Base-by-base conservation (phyloP, 331 rosid genomes). In the Prunus yedoensis region DNA sequence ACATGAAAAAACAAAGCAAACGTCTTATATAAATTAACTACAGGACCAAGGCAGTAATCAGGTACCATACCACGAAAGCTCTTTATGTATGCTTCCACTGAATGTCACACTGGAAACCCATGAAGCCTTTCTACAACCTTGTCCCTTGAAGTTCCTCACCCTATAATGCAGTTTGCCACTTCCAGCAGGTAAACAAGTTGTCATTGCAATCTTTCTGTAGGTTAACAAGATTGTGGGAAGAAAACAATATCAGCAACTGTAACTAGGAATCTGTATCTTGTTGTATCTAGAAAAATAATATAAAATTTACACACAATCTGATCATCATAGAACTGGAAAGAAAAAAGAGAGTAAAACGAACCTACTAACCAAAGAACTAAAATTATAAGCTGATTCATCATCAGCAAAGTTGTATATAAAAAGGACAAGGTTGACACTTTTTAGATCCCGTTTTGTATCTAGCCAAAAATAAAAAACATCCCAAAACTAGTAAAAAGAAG, bases 61-160 rank as follows among this genome's bases (percentile, higher is more conserved):
- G 16, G n/a, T 86, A 91, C 98, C 96, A 75, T 30, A 91, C 98
- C 95, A 77, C 21, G 91, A 87, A 53, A 89, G 80, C 63, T 83
- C 89, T 8, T 88, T 87, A 63, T 53, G 93, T 32, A 71, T 68
- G 84, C 67, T 60, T 73, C 87, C 70, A 61, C 64, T 80, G 64
- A 73, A 59, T 20, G 87, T 60, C 66, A 79, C 74, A 66, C 82
- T 66, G 65, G 91, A 78, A 71, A 81, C 63, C 80, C 71, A 75
- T 57, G 84, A 85, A 69, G 75, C 68, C 79, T 77, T 84, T 54
- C 83, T 77, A 80, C 81, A 85, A 71, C 87, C 83, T 72, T 68
- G 86, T 75, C 71, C 70, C 82, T 80, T 87, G 85, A 74, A 68
- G 71, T 69, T 77, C 49, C 53, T 66, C 74, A 66, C 81, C 71